Conservation (phyloP, 495 filamentous ascomycete species). For the Platismatia glauca region DNA sequence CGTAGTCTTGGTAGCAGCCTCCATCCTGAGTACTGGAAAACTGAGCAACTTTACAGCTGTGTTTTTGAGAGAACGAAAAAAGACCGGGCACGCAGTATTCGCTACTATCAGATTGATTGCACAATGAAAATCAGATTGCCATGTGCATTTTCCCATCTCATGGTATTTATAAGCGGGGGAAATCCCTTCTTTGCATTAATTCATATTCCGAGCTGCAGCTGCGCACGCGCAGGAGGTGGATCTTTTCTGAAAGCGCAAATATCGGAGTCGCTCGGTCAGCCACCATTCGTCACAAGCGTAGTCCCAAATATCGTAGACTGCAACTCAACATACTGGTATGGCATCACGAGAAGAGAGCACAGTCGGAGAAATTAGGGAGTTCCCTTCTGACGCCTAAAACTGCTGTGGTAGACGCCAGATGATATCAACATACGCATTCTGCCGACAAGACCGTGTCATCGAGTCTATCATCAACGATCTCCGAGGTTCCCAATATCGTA, state of each 20-base stretch:
- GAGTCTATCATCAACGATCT: no score
- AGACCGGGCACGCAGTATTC: no score
- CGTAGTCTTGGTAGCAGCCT: no score
- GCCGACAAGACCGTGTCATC: no score
- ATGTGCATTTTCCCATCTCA: background rate
- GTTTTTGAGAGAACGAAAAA: no score
- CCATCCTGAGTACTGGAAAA: no score
- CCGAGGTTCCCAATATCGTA: no score
- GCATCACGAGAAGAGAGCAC: background rate
- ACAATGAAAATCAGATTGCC: background rate
- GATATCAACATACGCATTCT: no score
- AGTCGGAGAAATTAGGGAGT: background rate
- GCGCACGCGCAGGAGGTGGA: background rate
- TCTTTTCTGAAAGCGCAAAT: background rate
- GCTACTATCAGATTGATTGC: no score
- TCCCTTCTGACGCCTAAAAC: no score
- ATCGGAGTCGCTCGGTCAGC: background rate
- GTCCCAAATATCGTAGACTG: background rate
- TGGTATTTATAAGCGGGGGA: background rate
- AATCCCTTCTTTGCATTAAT: background rate
- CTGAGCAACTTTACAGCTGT: no score
- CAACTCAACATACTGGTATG: background rate
- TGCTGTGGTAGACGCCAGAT: no score
- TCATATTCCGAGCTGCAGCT: background rate
- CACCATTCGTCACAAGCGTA: background rate